phyloP scores from a whole-genome alignment of 2,329 filamentous ascomycete genomes.

The Geosmithia flava region DNA sequence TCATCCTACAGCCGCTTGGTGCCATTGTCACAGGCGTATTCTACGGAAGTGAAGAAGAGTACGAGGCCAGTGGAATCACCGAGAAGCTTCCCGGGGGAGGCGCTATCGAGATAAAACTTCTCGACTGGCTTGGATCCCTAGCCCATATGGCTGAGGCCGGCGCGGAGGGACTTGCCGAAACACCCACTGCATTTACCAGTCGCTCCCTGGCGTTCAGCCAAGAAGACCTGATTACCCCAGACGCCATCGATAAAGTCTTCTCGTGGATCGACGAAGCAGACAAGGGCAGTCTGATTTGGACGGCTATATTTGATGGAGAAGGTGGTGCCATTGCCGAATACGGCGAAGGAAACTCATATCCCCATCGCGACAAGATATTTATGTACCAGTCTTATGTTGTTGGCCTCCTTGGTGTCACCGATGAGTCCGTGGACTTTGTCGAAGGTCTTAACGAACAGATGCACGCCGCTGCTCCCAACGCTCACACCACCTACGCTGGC shows the following conservation, averaged over 20 bases:
- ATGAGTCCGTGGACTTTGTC: constrained; percentile 36
- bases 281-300: constrained; percentile 43
- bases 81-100: constrained; percentile 29
- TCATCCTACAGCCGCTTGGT: constrained; percentile 40
- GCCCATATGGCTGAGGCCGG: constrained; percentile 36
- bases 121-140: constrained; percentile 51
- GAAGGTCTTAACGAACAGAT: constrained; percentile 35
- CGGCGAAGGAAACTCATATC: constrained; percentile 44
- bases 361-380: constrained; percentile 51
- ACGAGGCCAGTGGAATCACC: constrained; percentile 34
- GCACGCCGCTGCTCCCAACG: constrained; percentile 19
- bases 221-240: constrained; percentile 31
- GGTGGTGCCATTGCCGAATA: constrained; percentile 49
- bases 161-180: constrained; percentile 31
- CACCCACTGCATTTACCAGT: constrained; percentile 39
- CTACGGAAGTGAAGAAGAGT: constrained; percentile 47
- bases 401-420: constrained; percentile 29
- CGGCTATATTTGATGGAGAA: constrained; percentile 48
- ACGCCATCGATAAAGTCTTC: constrained; percentile 36
- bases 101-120: constrained; percentile 31
- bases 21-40: constrained; percentile 47
- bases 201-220: constrained; percentile 42
- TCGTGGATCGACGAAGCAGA: constrained; percentile 34
- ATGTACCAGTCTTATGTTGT: constrained; percentile 52
- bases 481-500: constrained; percentile 45